phyloP scores from a whole-genome alignment of 2,329 filamentous ascomycete species.

The Neofusicoccum ribis region DNA sequence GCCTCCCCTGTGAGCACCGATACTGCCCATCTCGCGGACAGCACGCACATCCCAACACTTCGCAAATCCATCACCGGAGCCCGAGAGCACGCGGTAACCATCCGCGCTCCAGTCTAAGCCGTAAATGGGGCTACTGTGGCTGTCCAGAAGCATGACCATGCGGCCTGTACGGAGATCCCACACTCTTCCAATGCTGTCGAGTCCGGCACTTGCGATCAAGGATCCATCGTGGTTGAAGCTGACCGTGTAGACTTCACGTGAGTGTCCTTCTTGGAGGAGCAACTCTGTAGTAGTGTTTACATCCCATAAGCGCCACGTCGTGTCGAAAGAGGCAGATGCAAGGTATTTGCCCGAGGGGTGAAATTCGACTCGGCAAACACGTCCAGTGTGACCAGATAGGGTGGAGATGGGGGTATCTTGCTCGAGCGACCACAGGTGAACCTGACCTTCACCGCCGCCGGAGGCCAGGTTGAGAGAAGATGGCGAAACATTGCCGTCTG shows the following conservation, averaged over 20 bases:
- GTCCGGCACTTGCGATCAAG: slow-evolving; percentile 83
- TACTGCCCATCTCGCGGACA: slow-evolving; percentile 76
- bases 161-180: slow-evolving; percentile 93
- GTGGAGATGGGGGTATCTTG: slow-evolving; percentile 83
- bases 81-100: slow-evolving; percentile 88
- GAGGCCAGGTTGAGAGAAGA: slow-evolving; percentile 82
- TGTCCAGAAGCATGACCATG: slow-evolving; percentile 93
- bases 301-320: slow-evolving; percentile 96
- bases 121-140: slow-evolving; percentile 90
- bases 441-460: slow-evolving; percentile 81
- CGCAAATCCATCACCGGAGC: slow-evolving; percentile 90
- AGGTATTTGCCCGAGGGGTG: slow-evolving; percentile 89
- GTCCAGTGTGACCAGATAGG: slow-evolving; percentile 77
- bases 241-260: slow-evolving; percentile 86
- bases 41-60: slow-evolving; percentile 98
- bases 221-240: slow-evolving; percentile 91
- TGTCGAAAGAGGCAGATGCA: slow-evolving; percentile 92
- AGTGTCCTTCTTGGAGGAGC: slow-evolving; percentile 90
- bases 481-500: slow-evolving; percentile 68
- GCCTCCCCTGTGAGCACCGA: slow-evolving; percentile 87
- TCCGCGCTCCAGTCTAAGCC: slow-evolving; percentile 90
- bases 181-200: slow-evolving; percentile 91
- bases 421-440: slow-evolving; percentile 87
- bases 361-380: slow-evolving; percentile 90
- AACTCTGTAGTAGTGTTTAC: slow-evolving; percentile 82